phyloP scores from a whole-genome alignment of 2,329 filamentous ascomycete genomes.

The Tolypocladium capitatum region DNA sequence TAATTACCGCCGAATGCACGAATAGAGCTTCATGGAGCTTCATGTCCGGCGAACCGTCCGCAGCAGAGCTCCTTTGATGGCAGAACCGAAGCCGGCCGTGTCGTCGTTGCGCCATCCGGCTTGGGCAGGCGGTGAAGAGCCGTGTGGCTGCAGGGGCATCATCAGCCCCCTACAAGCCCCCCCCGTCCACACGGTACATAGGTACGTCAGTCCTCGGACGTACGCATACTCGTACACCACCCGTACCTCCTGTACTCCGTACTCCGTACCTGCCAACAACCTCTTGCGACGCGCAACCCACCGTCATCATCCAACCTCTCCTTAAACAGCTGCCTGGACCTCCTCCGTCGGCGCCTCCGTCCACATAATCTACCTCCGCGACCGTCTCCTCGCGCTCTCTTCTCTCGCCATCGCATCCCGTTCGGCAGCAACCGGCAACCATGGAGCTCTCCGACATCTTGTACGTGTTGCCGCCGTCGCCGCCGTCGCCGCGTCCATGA shows the following conservation, averaged over 20 bases:
- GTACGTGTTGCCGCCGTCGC: slow-evolving; percentile 37
- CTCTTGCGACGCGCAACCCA: slow-evolving; percentile 2
- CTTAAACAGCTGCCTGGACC: slow-evolving; percentile 2
- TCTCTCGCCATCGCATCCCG: background rate
- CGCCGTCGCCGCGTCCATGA: background rate
- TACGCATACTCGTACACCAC: no score
- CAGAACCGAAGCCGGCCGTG: background rate
- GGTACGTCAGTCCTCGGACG: slow-evolving; percentile 2
- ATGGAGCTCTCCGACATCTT: slow-evolving; percentile 94
- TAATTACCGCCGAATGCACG: background rate
- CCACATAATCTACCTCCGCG: background rate
- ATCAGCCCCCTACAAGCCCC: no score
- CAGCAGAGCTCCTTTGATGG: background rate
- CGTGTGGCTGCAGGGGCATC: no score
- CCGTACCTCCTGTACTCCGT: no score
- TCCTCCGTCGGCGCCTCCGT: background rate
- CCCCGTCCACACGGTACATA: no score
- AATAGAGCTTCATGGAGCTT: background rate
- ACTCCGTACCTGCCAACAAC: no score
- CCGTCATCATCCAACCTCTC: background rate
- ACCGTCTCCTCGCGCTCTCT: background rate
- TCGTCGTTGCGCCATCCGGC: background rate
- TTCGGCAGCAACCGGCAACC: slow-evolving; percentile 13
- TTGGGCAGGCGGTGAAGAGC: background rate
- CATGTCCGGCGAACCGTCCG: background rate